These are phyloP conservation scores for Andrographis paniculata DNA, from an alignment of 305 asterid genomes.

Conservation along the genomic window DNA sequence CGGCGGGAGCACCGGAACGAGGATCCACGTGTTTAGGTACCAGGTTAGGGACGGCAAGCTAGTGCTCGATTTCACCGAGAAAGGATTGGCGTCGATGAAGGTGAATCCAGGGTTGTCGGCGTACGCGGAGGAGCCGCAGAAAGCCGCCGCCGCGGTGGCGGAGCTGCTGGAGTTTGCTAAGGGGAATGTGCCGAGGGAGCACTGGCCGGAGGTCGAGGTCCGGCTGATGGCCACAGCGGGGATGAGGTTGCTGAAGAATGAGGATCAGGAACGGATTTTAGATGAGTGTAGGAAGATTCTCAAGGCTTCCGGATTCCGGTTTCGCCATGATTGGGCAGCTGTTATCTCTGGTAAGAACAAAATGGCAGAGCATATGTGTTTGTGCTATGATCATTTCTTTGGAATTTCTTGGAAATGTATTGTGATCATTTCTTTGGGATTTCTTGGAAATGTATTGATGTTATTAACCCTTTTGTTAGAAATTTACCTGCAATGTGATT, in stretches of 20 bases:
- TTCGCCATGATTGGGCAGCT: slow-evolving; percentile 73
- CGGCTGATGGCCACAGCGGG: slow-evolving; percentile 95
- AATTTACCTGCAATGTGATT: too few relatives aligned
- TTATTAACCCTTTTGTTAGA: too few relatives aligned
- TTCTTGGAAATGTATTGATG: background rate
- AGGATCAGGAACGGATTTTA: slow-evolving; percentile 64
- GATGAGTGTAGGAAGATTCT: slow-evolving; percentile 54
- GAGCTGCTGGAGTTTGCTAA: slow-evolving; percentile 75
- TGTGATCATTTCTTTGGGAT: too few relatives aligned
- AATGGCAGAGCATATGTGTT: background rate
- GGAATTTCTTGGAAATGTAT: too few relatives aligned
- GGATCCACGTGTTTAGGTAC: slow-evolving; percentile 79
- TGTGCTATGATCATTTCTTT: too few relatives aligned
- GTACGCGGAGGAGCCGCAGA: slow-evolving; percentile 50
- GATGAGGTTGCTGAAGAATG: slow-evolving; percentile 63
- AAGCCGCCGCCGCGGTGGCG: slow-evolving; percentile 39
- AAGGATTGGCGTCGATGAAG: slow-evolving; percentile 68
- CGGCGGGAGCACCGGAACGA: slow-evolving; percentile 94
- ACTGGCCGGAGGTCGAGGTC: slow-evolving; percentile 54
- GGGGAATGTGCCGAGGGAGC: slow-evolving; percentile 58
- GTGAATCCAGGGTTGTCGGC: slow-evolving; percentile 85
- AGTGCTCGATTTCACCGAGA: slow-evolving; percentile 56
- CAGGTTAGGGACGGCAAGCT: slow-evolving; percentile 42
- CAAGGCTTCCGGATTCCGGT: slow-evolving; percentile 62
- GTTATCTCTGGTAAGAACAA: slow-evolving; percentile 63